These are phyloP conservation scores for Ulota crispa DNA, from an alignment of 225 moss, liverwort and hornwort species.

Conservation along the genomic window DNA sequence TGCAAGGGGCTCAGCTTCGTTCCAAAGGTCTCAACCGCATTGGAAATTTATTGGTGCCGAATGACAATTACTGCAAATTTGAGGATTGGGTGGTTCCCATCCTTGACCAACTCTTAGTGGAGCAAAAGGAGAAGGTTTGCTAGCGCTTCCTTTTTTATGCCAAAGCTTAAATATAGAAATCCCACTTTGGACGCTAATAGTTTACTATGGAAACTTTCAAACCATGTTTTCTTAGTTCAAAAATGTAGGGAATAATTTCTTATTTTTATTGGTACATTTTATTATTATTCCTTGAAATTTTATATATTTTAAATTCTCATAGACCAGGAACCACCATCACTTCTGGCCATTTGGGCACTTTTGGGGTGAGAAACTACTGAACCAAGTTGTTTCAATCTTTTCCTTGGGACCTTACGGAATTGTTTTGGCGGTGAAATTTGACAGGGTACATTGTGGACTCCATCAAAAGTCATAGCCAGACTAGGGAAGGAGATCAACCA, in stretches of 20 bases:
- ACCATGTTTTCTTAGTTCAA: not conserved
- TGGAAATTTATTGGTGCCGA: conserved; percentile 90
- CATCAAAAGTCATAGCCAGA: conserved; percentile 84
- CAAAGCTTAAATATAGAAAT: not conserved
- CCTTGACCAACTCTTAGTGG: conserved; percentile 80
- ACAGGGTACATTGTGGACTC: conserved; percentile 86
- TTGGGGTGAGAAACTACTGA: not conserved
- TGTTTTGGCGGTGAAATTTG: not conserved
- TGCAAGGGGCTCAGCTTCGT: conserved; percentile 78
- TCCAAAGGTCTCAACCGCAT: conserved; percentile 93
- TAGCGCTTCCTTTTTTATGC: conserved; percentile 12
- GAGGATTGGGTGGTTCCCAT: conserved; percentile 94
- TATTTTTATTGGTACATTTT: not conserved
- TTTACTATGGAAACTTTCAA: not conserved
- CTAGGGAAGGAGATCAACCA: conserved; percentile 88
- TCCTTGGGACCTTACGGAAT: not conserved
- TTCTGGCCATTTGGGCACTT: not conserved
- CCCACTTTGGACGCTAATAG: not conserved
- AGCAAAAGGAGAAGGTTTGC: conserved; percentile 78
- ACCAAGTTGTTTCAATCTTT: not conserved
- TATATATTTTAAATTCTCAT: not conserved
- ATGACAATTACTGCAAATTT: conserved; percentile 94
- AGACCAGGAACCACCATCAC: not conserved
- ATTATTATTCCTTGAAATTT: not conserved
- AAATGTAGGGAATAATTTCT: not conserved